Evolutionary conservation across 2,329 filamentous ascomycete genomes (phyloP).

Genomic region (Dactylellina haptotyla): DNA sequence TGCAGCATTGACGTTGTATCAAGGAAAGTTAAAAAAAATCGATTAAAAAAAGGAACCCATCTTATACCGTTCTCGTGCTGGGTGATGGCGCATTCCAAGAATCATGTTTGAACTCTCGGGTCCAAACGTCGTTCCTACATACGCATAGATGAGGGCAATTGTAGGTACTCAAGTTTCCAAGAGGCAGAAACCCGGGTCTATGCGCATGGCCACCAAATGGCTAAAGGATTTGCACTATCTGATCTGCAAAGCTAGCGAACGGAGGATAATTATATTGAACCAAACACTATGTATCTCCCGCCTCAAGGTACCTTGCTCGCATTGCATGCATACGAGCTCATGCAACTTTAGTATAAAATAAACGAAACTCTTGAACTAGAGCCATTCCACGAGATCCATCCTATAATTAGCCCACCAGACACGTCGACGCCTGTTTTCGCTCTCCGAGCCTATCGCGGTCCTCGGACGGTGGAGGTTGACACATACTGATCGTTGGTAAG

Average conservation of each 20-base stretch:
- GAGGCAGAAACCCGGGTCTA: slow-evolving; percentile 22
- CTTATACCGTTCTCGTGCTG: slow-evolving; percentile 22
- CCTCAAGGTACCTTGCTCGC: slow-evolving; percentile 23
- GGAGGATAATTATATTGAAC: slow-evolving; percentile 52
- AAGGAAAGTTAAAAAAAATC: too few species aligned
- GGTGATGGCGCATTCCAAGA: not conserved
- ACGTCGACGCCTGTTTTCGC: slow-evolving; percentile 44
- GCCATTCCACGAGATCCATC: slow-evolving; percentile 13
- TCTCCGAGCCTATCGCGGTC: slow-evolving; percentile 14
- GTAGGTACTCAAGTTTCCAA: slow-evolving; percentile 17
- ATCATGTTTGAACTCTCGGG: slow-evolving; percentile 13
- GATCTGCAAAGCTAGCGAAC: slow-evolving; percentile 52
- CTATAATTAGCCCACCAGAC: slow-evolving; percentile 53
- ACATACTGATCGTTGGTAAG: slow-evolving; percentile 2
- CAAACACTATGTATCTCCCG: slow-evolving; percentile 2
- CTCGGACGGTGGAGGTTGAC: slow-evolving; percentile 14
- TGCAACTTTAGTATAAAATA: slow-evolving; percentile 51
- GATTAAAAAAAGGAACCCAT: slow-evolving; percentile 15
- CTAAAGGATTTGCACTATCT: slow-evolving; percentile 18
- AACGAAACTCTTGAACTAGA: slow-evolving; percentile 33
- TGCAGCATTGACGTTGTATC: slow-evolving; percentile 28
- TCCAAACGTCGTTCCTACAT: slow-evolving; percentile 30
- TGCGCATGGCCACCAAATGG: slow-evolving; percentile 12
- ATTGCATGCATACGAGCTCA: slow-evolving; percentile 52
- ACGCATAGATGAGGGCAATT: not conserved